Conservation (phyloP, 371 early-diverging fungal genomes). For the Syncephalastrum racemosum region DNA sequence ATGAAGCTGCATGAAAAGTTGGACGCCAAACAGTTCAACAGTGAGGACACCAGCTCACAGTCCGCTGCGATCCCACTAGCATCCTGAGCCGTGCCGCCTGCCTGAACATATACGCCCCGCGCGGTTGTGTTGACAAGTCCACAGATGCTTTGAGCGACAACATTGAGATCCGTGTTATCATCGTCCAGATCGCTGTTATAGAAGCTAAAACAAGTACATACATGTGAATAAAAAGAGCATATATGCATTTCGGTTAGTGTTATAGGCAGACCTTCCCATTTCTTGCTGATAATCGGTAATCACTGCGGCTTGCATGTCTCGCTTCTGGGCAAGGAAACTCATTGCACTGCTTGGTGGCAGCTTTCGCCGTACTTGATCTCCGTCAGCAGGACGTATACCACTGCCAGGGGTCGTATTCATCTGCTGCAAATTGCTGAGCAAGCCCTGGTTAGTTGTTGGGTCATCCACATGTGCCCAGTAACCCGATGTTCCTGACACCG, state of each 20-base stretch:
- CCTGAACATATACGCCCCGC: slow-evolving; percentile 51
- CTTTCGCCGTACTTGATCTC: slow-evolving; percentile 50
- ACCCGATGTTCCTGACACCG: slow-evolving; percentile 31
- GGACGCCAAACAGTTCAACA: slow-evolving; percentile 64
- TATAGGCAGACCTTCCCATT: slow-evolving; percentile 37
- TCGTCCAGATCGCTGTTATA: slow-evolving; percentile 72
- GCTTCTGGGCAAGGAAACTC: slow-evolving; percentile 66
- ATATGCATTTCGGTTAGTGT: slow-evolving; percentile 1
- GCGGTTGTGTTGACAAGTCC: slow-evolving; percentile 58
- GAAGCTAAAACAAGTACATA: slow-evolving; percentile 37
- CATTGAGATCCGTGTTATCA: slow-evolving; percentile 16
- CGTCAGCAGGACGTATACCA: slow-evolving; percentile 39
- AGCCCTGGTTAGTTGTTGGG: slow-evolving; percentile 18
- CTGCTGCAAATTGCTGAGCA: slow-evolving; percentile 17
- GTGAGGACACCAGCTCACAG: slow-evolving; percentile 48
- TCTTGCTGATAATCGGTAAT: slow-evolving; percentile 60
- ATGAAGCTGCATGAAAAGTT: slow-evolving; percentile 69
- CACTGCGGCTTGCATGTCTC: slow-evolving; percentile 62
- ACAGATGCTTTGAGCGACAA: slow-evolving; percentile 54
- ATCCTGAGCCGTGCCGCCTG: slow-evolving; percentile 41
- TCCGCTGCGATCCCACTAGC: slow-evolving; percentile 47
- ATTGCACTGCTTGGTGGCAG: slow-evolving; percentile 79
- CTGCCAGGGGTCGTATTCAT: slow-evolving; percentile 2
- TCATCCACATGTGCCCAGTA: slow-evolving; percentile 54
- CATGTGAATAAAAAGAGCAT: neutral